Percentiles rank a stretch among this genome's conserved stretches.
Conservation (phyloP, 441 rosid genomes). For the California macrophylla region DNA sequence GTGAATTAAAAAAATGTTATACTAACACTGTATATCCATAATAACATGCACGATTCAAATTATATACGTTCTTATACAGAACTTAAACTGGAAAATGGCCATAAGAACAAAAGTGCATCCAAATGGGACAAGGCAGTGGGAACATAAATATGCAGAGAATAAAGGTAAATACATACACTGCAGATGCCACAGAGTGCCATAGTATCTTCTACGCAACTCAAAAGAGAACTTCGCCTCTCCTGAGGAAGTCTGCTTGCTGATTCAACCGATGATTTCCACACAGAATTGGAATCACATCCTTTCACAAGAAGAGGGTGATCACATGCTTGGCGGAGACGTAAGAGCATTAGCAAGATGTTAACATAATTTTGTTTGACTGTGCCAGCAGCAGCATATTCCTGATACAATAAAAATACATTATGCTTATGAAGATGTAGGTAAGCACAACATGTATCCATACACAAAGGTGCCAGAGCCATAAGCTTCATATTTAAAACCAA, state of each 20-base stretch:
- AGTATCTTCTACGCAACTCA: slow-evolving; percentile 52
- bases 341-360: slow-evolving; percentile 80
- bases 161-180: slow-evolving; percentile 43
- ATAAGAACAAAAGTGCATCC: background rate
- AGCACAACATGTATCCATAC: background rate
- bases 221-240: slow-evolving; percentile 36
- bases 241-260: slow-evolving; percentile 47
- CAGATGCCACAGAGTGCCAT: slow-evolving; percentile 78
- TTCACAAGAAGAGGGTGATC: slow-evolving; percentile 87
- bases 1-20: background rate
- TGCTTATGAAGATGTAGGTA: background rate
- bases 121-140: background rate
- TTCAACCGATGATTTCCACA: slow-evolving; percentile 45
- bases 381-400: slow-evolving; percentile 93
- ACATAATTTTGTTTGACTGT: slow-evolving; percentile 83
- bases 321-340: slow-evolving; percentile 93
- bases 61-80: background rate
- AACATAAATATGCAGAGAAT: background rate
- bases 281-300: slow-evolving; percentile 46
- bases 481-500: background rate
- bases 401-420: slow-evolving; percentile 12
- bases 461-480: background rate
- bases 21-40: background rate
- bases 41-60: background rate
- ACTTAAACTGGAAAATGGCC: background rate